Conservation (phyloP, 345 rosid species). For the Ailanthus altissimus region DNA sequence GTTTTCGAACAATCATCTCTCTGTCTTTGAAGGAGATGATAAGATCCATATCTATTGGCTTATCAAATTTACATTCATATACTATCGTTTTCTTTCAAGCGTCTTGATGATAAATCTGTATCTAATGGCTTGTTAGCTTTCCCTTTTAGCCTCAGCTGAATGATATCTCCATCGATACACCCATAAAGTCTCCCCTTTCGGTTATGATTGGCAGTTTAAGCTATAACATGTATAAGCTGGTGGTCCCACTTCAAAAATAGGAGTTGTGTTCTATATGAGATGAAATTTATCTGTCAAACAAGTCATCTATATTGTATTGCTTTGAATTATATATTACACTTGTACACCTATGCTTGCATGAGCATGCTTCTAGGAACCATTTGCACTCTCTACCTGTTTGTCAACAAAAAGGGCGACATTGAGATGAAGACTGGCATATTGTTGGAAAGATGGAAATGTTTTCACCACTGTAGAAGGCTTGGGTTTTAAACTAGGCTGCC, state of each 20-base stretch:
- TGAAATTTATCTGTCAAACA: not conserved
- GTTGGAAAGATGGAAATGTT: not conserved
- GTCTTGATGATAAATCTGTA: not conserved
- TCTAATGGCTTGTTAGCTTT: not conserved
- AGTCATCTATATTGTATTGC: not conserved
- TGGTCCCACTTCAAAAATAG: not conserved
- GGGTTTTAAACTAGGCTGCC: not conserved
- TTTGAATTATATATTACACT: not conserved
- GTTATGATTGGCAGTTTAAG: not conserved
- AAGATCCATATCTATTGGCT: not conserved
- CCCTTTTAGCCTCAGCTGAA: not conserved
- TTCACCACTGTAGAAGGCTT: slow-evolving; percentile 1
- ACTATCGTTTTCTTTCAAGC: not conserved
- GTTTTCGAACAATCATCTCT: not conserved
- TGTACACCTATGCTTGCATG: not conserved
- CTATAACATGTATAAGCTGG: not conserved
- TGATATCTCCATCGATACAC: not conserved
- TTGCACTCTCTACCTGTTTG: not conserved
- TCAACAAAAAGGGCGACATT: not conserved
- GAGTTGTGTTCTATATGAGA: not conserved
- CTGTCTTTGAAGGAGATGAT: not conserved
- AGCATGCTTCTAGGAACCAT: not conserved
- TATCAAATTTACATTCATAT: not conserved
- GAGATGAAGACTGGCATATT: not conserved
- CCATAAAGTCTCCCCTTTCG: not conserved